Conservation (phyloP, 352 stramenopile genomes). For the Peronosclerospora sorghi region DNA sequence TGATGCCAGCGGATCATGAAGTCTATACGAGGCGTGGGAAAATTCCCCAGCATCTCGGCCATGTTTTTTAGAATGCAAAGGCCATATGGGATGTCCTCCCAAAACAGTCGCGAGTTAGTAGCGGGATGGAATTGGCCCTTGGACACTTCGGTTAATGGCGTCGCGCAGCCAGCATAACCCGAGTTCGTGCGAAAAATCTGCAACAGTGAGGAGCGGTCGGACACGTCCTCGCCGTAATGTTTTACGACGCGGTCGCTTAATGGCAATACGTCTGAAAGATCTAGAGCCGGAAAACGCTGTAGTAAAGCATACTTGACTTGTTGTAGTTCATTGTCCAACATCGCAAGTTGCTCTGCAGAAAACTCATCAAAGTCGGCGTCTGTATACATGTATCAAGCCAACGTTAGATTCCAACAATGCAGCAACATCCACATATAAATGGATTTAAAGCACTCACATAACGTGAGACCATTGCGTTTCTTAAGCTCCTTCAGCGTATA, state of each 20-base stretch:
- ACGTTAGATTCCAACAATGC: conserved; percentile 3
- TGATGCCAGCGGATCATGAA: conserved; percentile 92
- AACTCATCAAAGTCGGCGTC: conserved; percentile 90
- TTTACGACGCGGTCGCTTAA: conserved; percentile 87
- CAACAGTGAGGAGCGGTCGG: conserved; percentile 76
- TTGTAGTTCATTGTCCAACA: conserved; percentile 90
- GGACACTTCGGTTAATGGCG: conserved; percentile 72
- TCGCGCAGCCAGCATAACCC: conserved; percentile 84
- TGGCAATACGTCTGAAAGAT: conserved; percentile 84
- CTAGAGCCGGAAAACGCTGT: conserved; percentile 84
- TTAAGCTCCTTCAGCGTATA: conserved; percentile 81
- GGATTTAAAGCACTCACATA: conserved; percentile 46
- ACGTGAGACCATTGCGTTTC: conserved; percentile 76
- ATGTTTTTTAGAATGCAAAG: conserved; percentile 91
- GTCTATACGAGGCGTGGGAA: conserved; percentile 86
- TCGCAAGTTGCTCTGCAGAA: conserved; percentile 85
- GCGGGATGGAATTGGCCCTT: conserved; percentile 73
- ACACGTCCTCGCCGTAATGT: conserved; percentile 87
- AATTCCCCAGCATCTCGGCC: conserved; percentile 88
- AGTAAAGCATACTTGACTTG: conserved; percentile 85
- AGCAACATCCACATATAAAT: not conserved
- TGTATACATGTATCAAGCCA: conserved; percentile 7
- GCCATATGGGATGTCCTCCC: conserved; percentile 88
- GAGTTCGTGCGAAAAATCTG: conserved; percentile 88
- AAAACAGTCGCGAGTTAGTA: conserved; percentile 83